Base-by-base conservation (phyloP, 164 flowering plant genomes). In the Akebia trifoliata region DNA sequence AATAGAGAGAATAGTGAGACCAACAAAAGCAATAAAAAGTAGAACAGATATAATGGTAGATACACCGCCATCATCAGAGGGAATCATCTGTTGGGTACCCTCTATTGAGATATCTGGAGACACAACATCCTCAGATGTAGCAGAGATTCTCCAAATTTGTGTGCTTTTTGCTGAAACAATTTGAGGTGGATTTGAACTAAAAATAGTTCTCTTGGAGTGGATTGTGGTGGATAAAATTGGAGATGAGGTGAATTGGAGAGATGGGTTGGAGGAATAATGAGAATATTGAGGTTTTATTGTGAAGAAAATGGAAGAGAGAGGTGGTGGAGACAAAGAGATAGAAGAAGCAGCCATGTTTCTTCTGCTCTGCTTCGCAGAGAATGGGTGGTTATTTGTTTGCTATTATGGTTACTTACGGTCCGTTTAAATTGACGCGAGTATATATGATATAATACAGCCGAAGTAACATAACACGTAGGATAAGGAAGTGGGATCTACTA, bases 1-100 rank as follows among this genome's bases (percentile, higher is more conserved):
- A 45, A 85, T 62, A 4, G 92, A 86, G 68, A 90, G 85, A 64
- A 85, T 58, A 11, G 90, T 64, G 11, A 86, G 70, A 50, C 81
- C 84, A 28, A 79, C 18, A 29, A 90, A 86, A 12, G 97, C 95
- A 57, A 72, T 17, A 49, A 80, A 71, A 48, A 90, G 78, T 59
- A 90, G 97, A 58, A 39, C 70, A 8, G 79, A 68, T 26, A 90
- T 70, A 15, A 78, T 50, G 18, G 38, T 62, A 54, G 79, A 60
- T 0, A 62, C 76, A 39, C 68, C 76, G 31, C 73, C 79, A 9
- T 70, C 82, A 22, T 62, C 42, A 15, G 76, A 12, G 31, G 80
- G 29, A 14, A 73, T 69, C 8, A 82, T 57, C 64, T 80, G 63
- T 62, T 76, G 68, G 61, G 81, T 43, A 34, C 17, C 63, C 55